Evolutionary conservation across 1,139 yeast species (phyloP).

Genomic region (Suhomyces bokatorum): DNA sequence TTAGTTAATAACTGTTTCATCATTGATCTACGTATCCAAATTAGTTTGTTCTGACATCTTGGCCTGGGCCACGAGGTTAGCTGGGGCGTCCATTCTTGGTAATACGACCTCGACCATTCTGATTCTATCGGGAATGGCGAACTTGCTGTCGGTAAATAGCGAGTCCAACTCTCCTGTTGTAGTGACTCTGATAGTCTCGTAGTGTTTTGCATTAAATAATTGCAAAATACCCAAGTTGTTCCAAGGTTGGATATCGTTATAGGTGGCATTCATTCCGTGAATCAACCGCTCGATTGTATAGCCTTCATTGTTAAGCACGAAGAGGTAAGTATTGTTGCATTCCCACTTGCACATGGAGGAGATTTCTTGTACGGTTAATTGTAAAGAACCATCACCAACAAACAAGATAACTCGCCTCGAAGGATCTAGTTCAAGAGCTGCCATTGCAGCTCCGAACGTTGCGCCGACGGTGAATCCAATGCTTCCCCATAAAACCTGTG

Average conservation of each 20-base stretch:
- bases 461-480: slow-evolving; percentile 89
- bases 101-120: slow-evolving; percentile 39
- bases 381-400: slow-evolving; percentile 47
- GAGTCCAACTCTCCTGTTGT: slow-evolving; percentile 29
- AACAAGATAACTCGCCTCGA: slow-evolving; percentile 35
- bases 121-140: slow-evolving; percentile 32
- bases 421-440: slow-evolving; percentile 48
- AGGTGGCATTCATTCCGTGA: slow-evolving; percentile 37
- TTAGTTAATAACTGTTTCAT: background rate
- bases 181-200: slow-evolving; percentile 27
- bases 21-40: background rate
- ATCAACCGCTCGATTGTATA: slow-evolving; percentile 43
- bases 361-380: slow-evolving; percentile 45
- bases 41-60: slow-evolving; percentile 61
- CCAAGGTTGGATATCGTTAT: slow-evolving; percentile 45
- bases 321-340: slow-evolving; percentile 28
- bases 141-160: slow-evolving; percentile 29
- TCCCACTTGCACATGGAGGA: slow-evolving; percentile 36
- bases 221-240: slow-evolving; percentile 34
- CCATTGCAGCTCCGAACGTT: slow-evolving; percentile 80
- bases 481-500: slow-evolving; percentile 90
- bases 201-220: slow-evolving; percentile 32
- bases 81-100: slow-evolving; percentile 40
- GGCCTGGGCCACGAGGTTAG: slow-evolving; percentile 59
- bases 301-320: slow-evolving; percentile 42